Conservation (phyloP, 2,329 filamentous ascomycete genomes). For the Pezicula rhizophila region DNA sequence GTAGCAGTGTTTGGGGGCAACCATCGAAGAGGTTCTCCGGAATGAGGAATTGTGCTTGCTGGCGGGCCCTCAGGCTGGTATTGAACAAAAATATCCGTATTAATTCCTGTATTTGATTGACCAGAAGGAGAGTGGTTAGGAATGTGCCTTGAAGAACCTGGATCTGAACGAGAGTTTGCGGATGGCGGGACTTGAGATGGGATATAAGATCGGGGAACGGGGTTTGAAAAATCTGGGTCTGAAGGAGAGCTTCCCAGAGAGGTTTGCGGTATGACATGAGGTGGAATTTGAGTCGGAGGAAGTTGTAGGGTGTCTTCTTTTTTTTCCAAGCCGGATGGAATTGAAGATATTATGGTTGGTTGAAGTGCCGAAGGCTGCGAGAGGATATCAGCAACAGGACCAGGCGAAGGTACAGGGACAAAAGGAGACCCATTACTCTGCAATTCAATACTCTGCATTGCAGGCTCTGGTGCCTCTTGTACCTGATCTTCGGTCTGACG, state of each 20-base stretch:
- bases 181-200: slow-evolving; percentile 17
- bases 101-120: slow-evolving; percentile 3
- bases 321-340: slow-evolving; percentile 13
- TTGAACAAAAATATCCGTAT: slow-evolving; percentile 41
- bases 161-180: slow-evolving; percentile 16
- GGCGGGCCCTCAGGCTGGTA: slow-evolving; percentile 51
- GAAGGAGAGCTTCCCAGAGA: slow-evolving; percentile 21
- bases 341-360: slow-evolving; percentile 5
- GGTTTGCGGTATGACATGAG: slow-evolving; percentile 1
- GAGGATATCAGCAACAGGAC: slow-evolving; percentile 2
- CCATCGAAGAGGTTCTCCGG: slow-evolving; percentile 41
- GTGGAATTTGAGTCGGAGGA: slow-evolving; percentile 1
- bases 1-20: slow-evolving; percentile 39
- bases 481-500: slow-evolving; percentile 3
- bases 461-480: not conserved
- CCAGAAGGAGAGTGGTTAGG: not conserved
- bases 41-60: slow-evolving; percentile 30
- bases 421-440: not conserved
- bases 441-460: not conserved
- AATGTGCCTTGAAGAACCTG: not conserved
- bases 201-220: no score
- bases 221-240: not conserved
- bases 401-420: not conserved
- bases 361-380: slow-evolving; percentile 14
- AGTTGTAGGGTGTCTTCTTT: not conserved